phyloP scores from a whole-genome alignment of 371 early-diverging fungal species.

The Amoeboaphelidium protococcarum region DNA sequence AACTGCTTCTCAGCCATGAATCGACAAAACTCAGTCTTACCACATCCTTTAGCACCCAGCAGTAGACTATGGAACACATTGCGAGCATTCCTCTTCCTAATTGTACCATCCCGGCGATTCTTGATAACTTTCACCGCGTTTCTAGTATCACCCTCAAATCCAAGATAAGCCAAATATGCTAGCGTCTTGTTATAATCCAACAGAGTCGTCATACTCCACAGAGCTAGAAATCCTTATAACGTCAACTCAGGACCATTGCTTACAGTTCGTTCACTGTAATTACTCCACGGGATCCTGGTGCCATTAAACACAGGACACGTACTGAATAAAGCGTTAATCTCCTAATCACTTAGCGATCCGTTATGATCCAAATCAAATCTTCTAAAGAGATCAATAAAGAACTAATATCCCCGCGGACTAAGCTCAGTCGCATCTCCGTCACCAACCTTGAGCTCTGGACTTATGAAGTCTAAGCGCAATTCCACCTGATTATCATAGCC shows the following conservation, averaged over 20 bases:
- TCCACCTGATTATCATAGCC: conserved; percentile 81
- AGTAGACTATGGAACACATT: conserved; percentile 76
- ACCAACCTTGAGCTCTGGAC: conserved; percentile 66
- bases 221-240: background rate
- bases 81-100: conserved; percentile 40
- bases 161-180: conserved; percentile 78
- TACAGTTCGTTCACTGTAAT: background rate
- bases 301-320: conserved; percentile 74
- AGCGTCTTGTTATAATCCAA: conserved; percentile 61
- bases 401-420: conserved; percentile 73
- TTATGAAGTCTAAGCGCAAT: conserved; percentile 59
- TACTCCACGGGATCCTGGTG: conserved; percentile 21
- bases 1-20: conserved; percentile 60
- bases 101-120: conserved; percentile 5
- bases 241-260: background rate
- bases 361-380: conserved; percentile 83
- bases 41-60: conserved; percentile 70
- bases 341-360: conserved; percentile 56
- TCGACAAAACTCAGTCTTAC: conserved; percentile 65
- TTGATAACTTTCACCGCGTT: conserved; percentile 16
- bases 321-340: conserved; percentile 57
- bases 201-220: conserved; percentile 49
- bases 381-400: conserved; percentile 77
- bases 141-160: conserved; percentile 39
- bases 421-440: conserved; percentile 71